Conservation (phyloP, 2,329 filamentous ascomycete genomes). For the Penicillium concentricum region DNA sequence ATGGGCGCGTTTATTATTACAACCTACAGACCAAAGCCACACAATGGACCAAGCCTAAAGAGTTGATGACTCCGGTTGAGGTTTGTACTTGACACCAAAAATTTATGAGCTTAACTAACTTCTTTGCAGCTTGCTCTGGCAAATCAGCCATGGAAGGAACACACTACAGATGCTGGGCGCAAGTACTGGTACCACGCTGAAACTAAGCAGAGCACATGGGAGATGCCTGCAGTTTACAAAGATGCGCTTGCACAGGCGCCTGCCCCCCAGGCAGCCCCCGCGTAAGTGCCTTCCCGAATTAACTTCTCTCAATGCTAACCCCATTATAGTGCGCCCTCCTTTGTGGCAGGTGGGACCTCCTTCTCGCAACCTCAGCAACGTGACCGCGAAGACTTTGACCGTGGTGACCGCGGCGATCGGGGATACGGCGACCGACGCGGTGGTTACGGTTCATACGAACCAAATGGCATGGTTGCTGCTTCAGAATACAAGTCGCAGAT, state of each 20-base stretch:
- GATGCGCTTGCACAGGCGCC: conserved; percentile 63
- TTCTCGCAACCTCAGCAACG: conserved; percentile 43
- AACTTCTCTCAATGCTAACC: conserved; percentile 34
- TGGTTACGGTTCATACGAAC: conserved; percentile 44
- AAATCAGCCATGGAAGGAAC: conserved; percentile 89
- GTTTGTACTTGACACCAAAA: conserved; percentile 46
- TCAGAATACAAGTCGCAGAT: conserved; percentile 44
- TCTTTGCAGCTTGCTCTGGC: conserved; percentile 68
- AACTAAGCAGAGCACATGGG: conserved; percentile 90
- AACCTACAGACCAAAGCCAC: conserved; percentile 82
- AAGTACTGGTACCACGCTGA: conserved; percentile 96
- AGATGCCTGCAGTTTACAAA: conserved; percentile 83
- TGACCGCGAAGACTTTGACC: conserved; percentile 51
- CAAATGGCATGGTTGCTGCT: conserved; percentile 42
- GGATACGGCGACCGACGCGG: conserved; percentile 46
- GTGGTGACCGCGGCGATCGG: conserved; percentile 17
- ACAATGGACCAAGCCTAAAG: conserved; percentile 91
- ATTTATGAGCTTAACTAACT: conserved; percentile 19
- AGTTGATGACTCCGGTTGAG: conserved; percentile 80
- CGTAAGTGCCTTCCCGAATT: conserved; percentile 39
- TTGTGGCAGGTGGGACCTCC: conserved; percentile 59
- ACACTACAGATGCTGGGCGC: conserved; percentile 78
- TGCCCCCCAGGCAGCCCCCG: conserved; percentile 44
- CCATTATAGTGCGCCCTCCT: conserved; percentile 49
- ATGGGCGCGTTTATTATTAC: conserved; percentile 89